Base-by-base conservation (phyloP, 1,139 yeast species). In the Debaryomycetaceae sp. region DNA sequence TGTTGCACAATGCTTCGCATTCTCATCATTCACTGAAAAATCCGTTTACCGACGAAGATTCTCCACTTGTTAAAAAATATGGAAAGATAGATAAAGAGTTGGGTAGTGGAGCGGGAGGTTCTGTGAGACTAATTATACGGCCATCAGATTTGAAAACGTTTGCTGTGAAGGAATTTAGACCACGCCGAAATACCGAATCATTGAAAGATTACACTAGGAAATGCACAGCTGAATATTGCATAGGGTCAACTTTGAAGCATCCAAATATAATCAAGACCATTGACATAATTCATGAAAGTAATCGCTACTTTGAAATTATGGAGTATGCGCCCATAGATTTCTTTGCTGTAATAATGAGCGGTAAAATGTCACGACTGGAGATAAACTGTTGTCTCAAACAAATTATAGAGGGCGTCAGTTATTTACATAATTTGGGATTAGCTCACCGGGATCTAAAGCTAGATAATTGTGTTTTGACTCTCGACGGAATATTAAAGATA, bases 41-140 rank as follows among this genome's bases (percentile, higher is more conserved):
- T 45, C 76, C 76, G 0, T 70, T 70, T 46, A 67, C 74, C 8
- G 76, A 70, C 44, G 76, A 70, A 43, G 85, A 81, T 47, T 75
- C 85, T n/a, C 78, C 81, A 2, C 69, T 87, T 43, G 85, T 81
- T 17, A 85, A 83, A 51, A 87, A 91, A 58, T 94, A 92, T 62
- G 95, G 96, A 45, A 87, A 84, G 51, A 70, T 91, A 48, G 97
- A 97, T 39, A 86, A 87, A 49, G 83, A 87, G 45, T 70, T 94
- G 50, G 99, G 98, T 22, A 84, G 95, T 22, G 99, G 99, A 30
- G 98, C 98, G 3, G 99, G 98, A 36, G 99, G 99, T 5, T 85
- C 95, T 1, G 99, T 94, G 13, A 81, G 94, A 44, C 72, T 92
- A 40, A 81, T 94, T 55, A 82, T 79, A 41, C 78, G 98, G 47